phyloP scores from a whole-genome alignment of 202 grass and related monocot species.

The Bolboschoenoplectus hybrid region DNA sequence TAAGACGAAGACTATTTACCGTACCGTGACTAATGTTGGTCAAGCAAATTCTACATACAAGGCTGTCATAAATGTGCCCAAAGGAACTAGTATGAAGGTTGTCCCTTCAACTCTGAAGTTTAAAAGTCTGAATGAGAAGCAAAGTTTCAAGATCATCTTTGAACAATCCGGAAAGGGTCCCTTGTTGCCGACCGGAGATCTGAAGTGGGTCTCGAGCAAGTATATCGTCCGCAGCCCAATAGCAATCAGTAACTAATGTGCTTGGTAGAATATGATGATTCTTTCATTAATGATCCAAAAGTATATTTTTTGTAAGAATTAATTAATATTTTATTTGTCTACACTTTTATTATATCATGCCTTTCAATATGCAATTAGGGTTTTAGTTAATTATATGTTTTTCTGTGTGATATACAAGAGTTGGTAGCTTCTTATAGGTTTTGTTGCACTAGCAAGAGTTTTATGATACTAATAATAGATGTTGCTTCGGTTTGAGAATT shows the following conservation, averaged over 20 bases:
- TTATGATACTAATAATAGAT: too few species aligned
- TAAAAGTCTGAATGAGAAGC: not conserved
- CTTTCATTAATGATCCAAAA: not conserved
- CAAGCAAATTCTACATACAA: slow-evolving; percentile 37
- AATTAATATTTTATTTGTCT: not conserved
- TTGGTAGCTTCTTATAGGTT: too few species aligned
- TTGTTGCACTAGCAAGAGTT: too few species aligned
- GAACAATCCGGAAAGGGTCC: not conserved
- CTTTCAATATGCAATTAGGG: not conserved
- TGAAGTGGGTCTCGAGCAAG: slow-evolving; percentile 62
- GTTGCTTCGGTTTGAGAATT: too few species aligned
- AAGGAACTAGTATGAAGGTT: slow-evolving; percentile 45
- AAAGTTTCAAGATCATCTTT: slow-evolving; percentile 53
- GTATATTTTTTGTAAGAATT: not conserved
- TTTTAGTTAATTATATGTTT: not conserved
- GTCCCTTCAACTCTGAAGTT: slow-evolving; percentile 46
- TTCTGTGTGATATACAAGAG: too few species aligned
- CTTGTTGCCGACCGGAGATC: slow-evolving; percentile 9
- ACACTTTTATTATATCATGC: not conserved
- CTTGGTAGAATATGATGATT: slow-evolving; percentile 15
- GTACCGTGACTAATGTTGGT: slow-evolving; percentile 66
- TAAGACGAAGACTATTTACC: slow-evolving; percentile 31
- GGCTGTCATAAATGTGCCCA: slow-evolving; percentile 29
- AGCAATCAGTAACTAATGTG: slow-evolving; percentile 26
- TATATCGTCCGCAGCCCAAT: slow-evolving; percentile 55